Percentiles rank a stretch among this genome's conserved stretches.
Evolutionary conservation across 1,284 basidiomycete species (phyloP).

Genomic region (Mrakiaceae sp.): DNA sequence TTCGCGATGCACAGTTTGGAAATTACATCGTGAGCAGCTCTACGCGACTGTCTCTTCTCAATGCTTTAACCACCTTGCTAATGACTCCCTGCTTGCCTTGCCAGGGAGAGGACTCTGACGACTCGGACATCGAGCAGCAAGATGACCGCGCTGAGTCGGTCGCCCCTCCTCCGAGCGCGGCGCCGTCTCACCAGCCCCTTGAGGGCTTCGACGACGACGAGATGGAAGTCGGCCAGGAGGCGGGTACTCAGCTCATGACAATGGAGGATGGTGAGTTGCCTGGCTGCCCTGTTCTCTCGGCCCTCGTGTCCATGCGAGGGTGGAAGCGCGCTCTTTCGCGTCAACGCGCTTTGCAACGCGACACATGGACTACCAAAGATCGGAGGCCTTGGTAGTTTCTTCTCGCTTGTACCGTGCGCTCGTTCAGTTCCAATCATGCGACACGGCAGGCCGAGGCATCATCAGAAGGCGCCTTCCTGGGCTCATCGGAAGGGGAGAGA

Average conservation of each 20-base stretch:
- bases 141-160: slow-evolving; percentile 18
- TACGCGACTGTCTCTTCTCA: neutral
- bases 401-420: neutral
- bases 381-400: neutral
- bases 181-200: slow-evolving; percentile 39
- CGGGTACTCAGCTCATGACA: too few species aligned
- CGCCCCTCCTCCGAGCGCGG: slow-evolving; percentile 19
- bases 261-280: too few species aligned
- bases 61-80: neutral
- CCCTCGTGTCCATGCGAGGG: too few species aligned
- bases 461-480: too few species aligned
- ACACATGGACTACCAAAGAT: too few species aligned
- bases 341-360: too few species aligned
- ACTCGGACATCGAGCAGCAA: slow-evolving; percentile 41
- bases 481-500: too few species aligned
- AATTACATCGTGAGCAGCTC: slow-evolving; percentile 14
- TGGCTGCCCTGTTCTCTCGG: too few species aligned
- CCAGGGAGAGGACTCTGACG: slow-evolving; percentile 23
- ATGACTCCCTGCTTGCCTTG: neutral
- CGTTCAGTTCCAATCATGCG: neutral
- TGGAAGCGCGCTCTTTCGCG: too few species aligned
- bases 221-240: slow-evolving; percentile 37
- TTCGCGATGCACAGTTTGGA: slow-evolving; percentile 9
- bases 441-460: too few species aligned
- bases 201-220: slow-evolving; percentile 65